These are phyloP conservation scores for Flaveria floridana DNA, from an alignment of 140 eudicot species.

Conservation along the genomic window DNA sequence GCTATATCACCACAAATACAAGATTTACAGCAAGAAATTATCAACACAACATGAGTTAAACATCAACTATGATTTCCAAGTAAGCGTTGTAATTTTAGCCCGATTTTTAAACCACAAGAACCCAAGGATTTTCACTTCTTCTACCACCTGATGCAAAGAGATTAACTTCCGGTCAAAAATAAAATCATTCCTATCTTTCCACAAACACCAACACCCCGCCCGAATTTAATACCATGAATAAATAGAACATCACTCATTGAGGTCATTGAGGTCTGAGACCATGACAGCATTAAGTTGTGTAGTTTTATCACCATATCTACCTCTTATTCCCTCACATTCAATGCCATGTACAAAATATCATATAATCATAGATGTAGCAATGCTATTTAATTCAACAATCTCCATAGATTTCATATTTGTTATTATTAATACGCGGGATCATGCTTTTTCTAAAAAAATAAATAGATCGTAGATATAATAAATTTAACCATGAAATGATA, in stretches of 20 bases:
- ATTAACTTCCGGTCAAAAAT: too few species aligned
- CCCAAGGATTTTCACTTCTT: too few species aligned
- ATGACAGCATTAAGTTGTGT: constrained; percentile 28
- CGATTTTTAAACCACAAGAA: too few species aligned
- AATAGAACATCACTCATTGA: constrained; percentile 20
- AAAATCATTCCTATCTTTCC: too few species aligned
- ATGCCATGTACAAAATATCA: constrained; percentile 5
- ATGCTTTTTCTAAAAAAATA: background rate
- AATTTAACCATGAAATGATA: too few species aligned
- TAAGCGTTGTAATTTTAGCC: too few species aligned
- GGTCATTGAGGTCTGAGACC: constrained; percentile 14
- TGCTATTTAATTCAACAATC: background rate
- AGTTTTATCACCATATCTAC: constrained; percentile 22
- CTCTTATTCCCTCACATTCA: constrained; percentile 23
- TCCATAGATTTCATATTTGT: background rate
- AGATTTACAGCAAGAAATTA: too few species aligned
- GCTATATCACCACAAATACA: too few species aligned
- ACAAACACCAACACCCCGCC: background rate
- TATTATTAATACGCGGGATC: background rate
- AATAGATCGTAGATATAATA: too few species aligned
- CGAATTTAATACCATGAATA: constrained; percentile 20
- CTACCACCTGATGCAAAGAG: too few species aligned
- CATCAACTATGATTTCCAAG: too few species aligned
- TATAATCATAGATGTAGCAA: background rate
- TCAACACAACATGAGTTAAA: too few species aligned